Evolutionary conservation across 1,284 basidiomycete species (phyloP).

Genomic region (Apiotrichum laibachii): DNA sequence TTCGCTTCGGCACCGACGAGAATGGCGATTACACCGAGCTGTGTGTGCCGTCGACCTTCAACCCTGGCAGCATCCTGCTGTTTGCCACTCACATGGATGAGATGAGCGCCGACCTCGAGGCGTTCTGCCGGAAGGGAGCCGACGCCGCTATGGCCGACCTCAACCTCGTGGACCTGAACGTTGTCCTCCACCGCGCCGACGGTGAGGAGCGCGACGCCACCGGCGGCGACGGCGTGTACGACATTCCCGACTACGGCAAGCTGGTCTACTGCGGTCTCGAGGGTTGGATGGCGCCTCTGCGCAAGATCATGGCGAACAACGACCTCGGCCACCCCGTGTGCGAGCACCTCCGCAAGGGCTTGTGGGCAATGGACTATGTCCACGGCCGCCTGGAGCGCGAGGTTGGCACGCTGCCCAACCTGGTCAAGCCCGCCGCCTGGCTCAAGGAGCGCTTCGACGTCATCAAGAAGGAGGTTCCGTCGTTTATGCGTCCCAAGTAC

Average conservation of each 20-base stretch:
- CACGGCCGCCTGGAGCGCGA: slow-evolving; percentile 61
- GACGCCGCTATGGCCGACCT: slow-evolving; percentile 69
- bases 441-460: slow-evolving; percentile 76
- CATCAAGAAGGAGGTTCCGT: slow-evolving; percentile 68
- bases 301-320: slow-evolving; percentile 77
- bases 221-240: slow-evolving; percentile 66
- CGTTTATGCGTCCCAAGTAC: slow-evolving; percentile 87
- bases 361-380: slow-evolving; percentile 87
- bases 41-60: slow-evolving; percentile 76
- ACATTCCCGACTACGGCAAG: slow-evolving; percentile 68
- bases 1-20: slow-evolving; percentile 56
- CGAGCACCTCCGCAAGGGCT: slow-evolving; percentile 75
- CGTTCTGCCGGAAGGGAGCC: slow-evolving; percentile 65
- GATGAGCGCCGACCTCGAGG: slow-evolving; percentile 64
- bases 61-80: slow-evolving; percentile 85
- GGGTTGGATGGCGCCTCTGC: slow-evolving; percentile 88
- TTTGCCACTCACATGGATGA: slow-evolving; percentile 72
- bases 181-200: slow-evolving; percentile 75
- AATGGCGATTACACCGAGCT: slow-evolving; percentile 75
- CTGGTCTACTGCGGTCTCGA: slow-evolving; percentile 87
- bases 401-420: slow-evolving; percentile 58
- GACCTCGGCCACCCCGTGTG: slow-evolving; percentile 89
- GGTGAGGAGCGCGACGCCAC: slow-evolving; percentile 88
- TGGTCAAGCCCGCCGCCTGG: slow-evolving; percentile 73
- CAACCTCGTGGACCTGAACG: slow-evolving; percentile 83